Conservation (phyloP, 345 rosid genomes). For the Combretum micranthum region DNA sequence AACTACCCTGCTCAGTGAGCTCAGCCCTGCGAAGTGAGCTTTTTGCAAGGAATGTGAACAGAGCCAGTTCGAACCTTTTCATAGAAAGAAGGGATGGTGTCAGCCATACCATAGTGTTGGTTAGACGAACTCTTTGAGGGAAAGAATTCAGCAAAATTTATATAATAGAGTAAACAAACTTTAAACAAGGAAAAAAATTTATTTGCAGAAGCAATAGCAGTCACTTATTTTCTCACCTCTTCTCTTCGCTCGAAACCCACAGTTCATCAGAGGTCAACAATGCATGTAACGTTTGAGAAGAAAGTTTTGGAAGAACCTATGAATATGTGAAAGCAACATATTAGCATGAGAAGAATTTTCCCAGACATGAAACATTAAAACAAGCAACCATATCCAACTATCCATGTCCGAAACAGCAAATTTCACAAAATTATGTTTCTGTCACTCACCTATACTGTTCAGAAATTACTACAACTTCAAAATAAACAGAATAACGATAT, state of each 20-base stretch:
- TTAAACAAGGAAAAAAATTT: slow-evolving; percentile 11
- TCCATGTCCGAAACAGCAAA: no score
- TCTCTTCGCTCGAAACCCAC: slow-evolving; percentile 92
- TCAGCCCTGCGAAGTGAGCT: slow-evolving; percentile 48
- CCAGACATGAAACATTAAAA: not conserved
- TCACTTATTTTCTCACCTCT: slow-evolving; percentile 51
- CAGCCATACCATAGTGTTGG: not conserved
- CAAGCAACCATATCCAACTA: not conserved
- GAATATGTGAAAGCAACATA: not conserved
- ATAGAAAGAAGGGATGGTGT: slow-evolving; percentile 17
- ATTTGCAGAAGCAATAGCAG: no score
- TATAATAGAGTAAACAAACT: not conserved
- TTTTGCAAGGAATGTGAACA: slow-evolving; percentile 67
- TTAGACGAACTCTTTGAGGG: no score
- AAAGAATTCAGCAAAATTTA: no score
- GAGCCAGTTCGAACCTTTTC: slow-evolving; percentile 81
- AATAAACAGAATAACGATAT: no score
- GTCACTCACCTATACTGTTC: no score
- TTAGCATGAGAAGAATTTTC: not conserved
- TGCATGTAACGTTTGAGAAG: slow-evolving; percentile 85
- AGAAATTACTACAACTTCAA: no score
- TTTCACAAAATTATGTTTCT: no score
- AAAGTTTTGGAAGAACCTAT: slow-evolving; percentile 88
- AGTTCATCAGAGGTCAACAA: slow-evolving; percentile 90
- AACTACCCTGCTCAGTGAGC: slow-evolving; percentile 45